phyloP scores from a whole-genome alignment of 2,329 filamentous ascomycete genomes.

The Epichloe aotearoae region DNA sequence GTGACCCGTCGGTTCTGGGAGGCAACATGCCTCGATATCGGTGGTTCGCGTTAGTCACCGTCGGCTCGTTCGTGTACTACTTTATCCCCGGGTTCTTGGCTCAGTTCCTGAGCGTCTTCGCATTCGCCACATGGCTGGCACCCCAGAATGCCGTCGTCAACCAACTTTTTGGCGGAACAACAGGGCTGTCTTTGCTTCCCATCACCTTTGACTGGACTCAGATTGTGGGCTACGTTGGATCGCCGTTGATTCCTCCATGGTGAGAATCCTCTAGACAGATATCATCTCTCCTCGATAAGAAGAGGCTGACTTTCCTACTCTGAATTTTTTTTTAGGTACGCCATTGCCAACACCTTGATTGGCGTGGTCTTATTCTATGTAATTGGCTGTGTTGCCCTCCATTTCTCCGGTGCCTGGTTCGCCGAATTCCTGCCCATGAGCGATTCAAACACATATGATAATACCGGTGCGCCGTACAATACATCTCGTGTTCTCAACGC shows the following conservation, averaged over 20 bases:
- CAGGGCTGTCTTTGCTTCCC: constrained; percentile 53
- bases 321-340: constrained; percentile 34
- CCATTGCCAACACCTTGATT: constrained; percentile 59
- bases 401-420: constrained; percentile 56
- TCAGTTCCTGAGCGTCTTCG: constrained; percentile 56
- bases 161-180: constrained; percentile 58
- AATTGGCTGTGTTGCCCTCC: constrained; percentile 42
- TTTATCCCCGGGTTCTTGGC: constrained; percentile 58
- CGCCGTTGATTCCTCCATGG: constrained; percentile 58
- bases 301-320: not conserved
- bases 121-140: constrained; percentile 58
- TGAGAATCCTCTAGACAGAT: constrained; percentile 16
- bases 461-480: constrained; percentile 51
- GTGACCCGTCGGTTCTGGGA: constrained; percentile 41
- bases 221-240: constrained; percentile 53
- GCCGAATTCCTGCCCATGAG: constrained; percentile 53
- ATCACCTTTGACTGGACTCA: constrained; percentile 70
- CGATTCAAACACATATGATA: constrained; percentile 58
- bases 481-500: constrained; percentile 48
- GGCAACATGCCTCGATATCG: constrained; percentile 53
- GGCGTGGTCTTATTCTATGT: constrained; percentile 55
- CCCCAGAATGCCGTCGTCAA: constrained; percentile 57
- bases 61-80: constrained; percentile 49
- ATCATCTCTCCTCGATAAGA: no score
- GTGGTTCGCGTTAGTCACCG: constrained; percentile 48